These are phyloP conservation scores for Starmerella scarabaei DNA, from an alignment of 805 yeast genomes.

Conservation along the genomic window DNA sequence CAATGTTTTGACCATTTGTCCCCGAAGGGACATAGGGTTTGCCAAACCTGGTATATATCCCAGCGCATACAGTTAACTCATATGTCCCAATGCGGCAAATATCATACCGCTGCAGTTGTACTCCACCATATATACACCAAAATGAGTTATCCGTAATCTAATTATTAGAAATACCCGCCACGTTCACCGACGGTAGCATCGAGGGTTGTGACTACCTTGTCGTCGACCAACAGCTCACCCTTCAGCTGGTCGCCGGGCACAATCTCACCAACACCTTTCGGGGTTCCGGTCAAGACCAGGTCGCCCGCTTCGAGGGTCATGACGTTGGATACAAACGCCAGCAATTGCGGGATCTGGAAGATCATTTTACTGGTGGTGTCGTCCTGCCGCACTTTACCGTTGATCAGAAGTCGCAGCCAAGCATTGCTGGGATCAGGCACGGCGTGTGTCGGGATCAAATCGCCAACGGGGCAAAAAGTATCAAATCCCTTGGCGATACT, in stretches of 20 bases:
- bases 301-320: slow-evolving; percentile 91
- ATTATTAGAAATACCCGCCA: slow-evolving; percentile 50
- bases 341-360: slow-evolving; percentile 69
- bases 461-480: slow-evolving; percentile 82
- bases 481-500: slow-evolving; percentile 92
- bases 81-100: too few species aligned
- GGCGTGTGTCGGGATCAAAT: slow-evolving; percentile 48
- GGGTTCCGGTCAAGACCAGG: slow-evolving; percentile 87
- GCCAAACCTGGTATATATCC: background rate
- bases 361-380: slow-evolving; percentile 68
- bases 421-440: slow-evolving; percentile 68
- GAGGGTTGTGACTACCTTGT: slow-evolving; percentile 39
- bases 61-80: too few species aligned
- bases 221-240: slow-evolving; percentile 50
- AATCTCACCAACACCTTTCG: slow-evolving; percentile 88
- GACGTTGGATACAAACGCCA: slow-evolving; percentile 68
- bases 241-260: slow-evolving; percentile 64
- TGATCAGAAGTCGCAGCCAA: slow-evolving; percentile 48
- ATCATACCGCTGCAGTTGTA: too few species aligned
- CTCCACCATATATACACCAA: too few species aligned
- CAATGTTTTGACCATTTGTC: slow-evolving; percentile 89
- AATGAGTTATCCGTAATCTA: too few species aligned
- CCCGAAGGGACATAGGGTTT: slow-evolving; percentile 44
- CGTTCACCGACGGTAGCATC: slow-evolving; percentile 36
- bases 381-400: slow-evolving; percentile 52